phyloP scores from a whole-genome alignment of 1,284 basidiomycete genomes.

The Coniferiporia sulphurascens region DNA sequence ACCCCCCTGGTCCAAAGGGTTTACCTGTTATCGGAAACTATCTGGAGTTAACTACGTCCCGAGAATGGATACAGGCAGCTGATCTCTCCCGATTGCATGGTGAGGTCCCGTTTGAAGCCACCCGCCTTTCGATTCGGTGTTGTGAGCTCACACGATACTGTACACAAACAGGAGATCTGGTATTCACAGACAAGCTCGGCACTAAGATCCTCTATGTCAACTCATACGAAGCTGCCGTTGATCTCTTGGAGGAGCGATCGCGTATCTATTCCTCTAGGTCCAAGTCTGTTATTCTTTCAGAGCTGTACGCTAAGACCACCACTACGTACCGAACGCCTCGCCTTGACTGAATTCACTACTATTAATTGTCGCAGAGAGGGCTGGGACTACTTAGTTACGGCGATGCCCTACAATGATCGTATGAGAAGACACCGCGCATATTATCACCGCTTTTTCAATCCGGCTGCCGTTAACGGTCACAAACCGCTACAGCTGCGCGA shows the following conservation, averaged over 20 bases:
- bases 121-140: too few relatives aligned
- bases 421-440: background rate
- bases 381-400: background rate
- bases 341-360: background rate
- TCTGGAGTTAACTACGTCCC: conserved; percentile 4
- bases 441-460: background rate
- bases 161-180: background rate
- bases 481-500: background rate
- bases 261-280: background rate
- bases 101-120: background rate
- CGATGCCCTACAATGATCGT: background rate
- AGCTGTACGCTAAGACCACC: background rate
- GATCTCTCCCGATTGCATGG: conserved; percentile 13
- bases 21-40: conserved; percentile 13
- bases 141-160: too few relatives aligned
- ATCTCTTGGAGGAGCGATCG: background rate
- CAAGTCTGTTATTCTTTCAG: background rate
- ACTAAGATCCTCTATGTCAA: conserved; percentile 1
- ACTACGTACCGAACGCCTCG: too few relatives aligned
- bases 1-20: conserved; percentile 4
- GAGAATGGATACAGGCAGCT: conserved; percentile 9
- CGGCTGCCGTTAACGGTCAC: background rate
- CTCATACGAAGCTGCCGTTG: background rate
- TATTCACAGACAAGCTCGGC: background rate
- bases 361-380: background rate